phyloP scores from a whole-genome alignment of 768 basidiomycete species.

The Rhodotorula toruloides region DNA sequence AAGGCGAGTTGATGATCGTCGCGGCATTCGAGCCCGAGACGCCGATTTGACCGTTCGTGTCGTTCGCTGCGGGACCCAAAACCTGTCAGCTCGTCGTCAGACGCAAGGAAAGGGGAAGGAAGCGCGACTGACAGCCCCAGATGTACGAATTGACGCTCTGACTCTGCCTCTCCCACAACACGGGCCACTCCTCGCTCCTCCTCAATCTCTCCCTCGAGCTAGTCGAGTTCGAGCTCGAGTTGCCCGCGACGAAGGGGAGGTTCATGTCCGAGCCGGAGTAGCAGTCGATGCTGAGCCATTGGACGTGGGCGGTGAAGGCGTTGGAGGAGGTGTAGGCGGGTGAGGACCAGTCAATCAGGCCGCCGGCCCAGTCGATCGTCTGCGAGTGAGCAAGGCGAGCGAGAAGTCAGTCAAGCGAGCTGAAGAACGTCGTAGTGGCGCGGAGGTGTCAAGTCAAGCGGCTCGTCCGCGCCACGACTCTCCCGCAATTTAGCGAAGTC shows the following conservation, averaged over 20 bases:
- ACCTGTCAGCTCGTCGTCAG: background rate
- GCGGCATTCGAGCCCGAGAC: conserved; percentile 12
- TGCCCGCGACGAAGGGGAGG: conserved; percentile 15
- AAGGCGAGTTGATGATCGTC: conserved; percentile 33
- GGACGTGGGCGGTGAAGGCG: conserved; percentile 43
- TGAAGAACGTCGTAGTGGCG: background rate
- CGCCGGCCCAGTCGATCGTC: conserved; percentile 47
- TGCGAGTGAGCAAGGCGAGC: background rate
- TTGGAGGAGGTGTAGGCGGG: conserved; percentile 39
- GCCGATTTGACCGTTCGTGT: conserved; percentile 29
- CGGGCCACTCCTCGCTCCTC: background rate
- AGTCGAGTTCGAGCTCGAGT: conserved; percentile 6
- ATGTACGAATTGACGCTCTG: conserved; percentile 20
- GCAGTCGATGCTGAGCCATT: conserved; percentile 44
- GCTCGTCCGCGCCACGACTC: no score
- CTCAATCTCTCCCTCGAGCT: background rate
- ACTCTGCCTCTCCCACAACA: conserved; percentile 18
- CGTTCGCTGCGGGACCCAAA: conserved; percentile 17
- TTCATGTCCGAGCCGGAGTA: conserved; percentile 21
- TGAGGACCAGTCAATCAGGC: conserved; percentile 45
- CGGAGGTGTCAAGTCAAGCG: no score
- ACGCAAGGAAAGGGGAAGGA: background rate
- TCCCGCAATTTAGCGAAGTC: no score
- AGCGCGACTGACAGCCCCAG: conserved; percentile 26
- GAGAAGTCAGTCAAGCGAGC: background rate